Percentiles rank a stretch among this genome's conserved stretches.
Evolutionary conservation across 768 basidiomycete species (phyloP).

Genomic region (Lactifluus pinguis): DNA sequence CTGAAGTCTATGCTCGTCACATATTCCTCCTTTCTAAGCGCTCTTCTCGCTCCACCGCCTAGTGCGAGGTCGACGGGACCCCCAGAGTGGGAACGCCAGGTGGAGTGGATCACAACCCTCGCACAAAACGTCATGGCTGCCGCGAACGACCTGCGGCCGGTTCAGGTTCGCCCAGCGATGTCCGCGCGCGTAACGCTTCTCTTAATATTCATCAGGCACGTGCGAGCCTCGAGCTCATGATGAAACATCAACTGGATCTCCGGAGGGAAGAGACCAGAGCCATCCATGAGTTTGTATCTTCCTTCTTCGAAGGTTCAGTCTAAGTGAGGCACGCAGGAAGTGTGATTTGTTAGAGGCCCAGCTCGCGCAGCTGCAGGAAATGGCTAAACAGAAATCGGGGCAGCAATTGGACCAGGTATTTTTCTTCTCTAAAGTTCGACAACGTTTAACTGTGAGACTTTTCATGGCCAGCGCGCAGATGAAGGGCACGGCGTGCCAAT

Average conservation of each 20-base stretch:
- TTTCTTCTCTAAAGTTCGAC: neutral
- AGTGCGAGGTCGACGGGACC: constrained; percentile 35
- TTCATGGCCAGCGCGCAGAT: neutral
- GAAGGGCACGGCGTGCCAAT: neutral
- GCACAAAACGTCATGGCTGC: constrained; percentile 85
- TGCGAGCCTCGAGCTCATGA: constrained; percentile 73
- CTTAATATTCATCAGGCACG: constrained; percentile 44
- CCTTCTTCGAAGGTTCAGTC: neutral
- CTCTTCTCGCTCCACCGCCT: constrained; percentile 57
- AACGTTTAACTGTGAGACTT: neutral
- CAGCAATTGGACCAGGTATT: constrained; percentile 15
- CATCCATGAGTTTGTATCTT: constrained; percentile 53
- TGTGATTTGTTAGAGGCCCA: constrained; percentile 62
- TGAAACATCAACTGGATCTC: constrained; percentile 68
- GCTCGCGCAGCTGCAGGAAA: constrained; percentile 43
- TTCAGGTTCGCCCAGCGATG: constrained; percentile 45
- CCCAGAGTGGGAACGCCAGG: constrained; percentile 65
- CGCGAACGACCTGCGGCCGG: constrained; percentile 81
- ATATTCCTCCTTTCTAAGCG: constrained; percentile 63
- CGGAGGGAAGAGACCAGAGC: constrained; percentile 61
- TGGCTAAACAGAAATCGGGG: constrained; percentile 1
- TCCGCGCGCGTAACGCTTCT: neutral
- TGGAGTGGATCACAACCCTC: constrained; percentile 75
- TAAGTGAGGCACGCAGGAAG: constrained; percentile 37
- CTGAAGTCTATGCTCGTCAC: constrained; percentile 72